Evolutionary conservation across 2,329 filamentous ascomycete genomes (phyloP).

Genomic region (Rugonectria rugulosa): DNA sequence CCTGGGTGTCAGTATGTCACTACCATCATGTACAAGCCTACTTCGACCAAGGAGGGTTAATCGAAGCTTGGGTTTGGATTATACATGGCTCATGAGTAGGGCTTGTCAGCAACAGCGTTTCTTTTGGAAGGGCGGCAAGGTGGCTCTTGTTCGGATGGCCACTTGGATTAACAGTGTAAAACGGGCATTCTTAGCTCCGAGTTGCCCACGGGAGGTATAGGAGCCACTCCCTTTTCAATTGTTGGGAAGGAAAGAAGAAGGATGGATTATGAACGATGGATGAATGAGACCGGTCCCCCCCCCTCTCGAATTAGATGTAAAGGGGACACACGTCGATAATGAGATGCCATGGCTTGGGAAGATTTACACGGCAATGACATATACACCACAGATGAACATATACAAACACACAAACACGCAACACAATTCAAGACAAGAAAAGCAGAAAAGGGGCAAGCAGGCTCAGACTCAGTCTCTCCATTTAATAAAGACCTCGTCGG

Average conservation of each 20-base stretch:
- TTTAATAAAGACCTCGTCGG: slow-evolving; percentile 80
- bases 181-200: too few relatives aligned
- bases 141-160: too few relatives aligned
- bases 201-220: too few relatives aligned
- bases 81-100: not conserved
- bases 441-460: slow-evolving; percentile 4
- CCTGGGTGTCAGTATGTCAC: slow-evolving; percentile 80
- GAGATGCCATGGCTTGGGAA: not conserved
- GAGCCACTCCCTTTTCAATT: too few relatives aligned
- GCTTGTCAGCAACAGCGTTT: too few relatives aligned
- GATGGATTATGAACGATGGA: slow-evolving; percentile 1
- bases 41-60: slow-evolving; percentile 61
- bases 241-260: not conserved
- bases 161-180: too few relatives aligned
- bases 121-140: too few relatives aligned
- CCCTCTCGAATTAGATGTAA: not conserved
- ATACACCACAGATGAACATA: slow-evolving; percentile 4
- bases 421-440: slow-evolving; percentile 2
- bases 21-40: slow-evolving; percentile 96
- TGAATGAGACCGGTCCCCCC: not conserved
- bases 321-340: not conserved
- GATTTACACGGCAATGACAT: slow-evolving; percentile 5
- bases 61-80: not conserved
- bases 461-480: slow-evolving; percentile 68
- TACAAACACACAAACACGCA: not conserved